Conservation (phyloP, 169 alveolate genomes). For the Neospora caninum region DNA sequence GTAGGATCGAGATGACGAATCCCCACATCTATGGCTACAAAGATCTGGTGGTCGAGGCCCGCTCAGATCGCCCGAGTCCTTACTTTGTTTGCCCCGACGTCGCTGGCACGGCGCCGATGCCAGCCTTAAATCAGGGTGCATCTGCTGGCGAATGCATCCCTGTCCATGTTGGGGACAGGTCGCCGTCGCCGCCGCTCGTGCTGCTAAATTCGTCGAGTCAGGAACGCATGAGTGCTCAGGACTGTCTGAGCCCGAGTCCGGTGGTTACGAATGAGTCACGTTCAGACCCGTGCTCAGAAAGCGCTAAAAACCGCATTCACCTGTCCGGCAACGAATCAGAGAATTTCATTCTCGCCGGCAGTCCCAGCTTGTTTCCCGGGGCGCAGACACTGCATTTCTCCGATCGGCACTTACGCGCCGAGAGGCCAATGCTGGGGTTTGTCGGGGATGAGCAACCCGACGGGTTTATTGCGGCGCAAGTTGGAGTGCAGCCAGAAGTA, state of each 20-base stretch:
- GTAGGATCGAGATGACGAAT: conserved; percentile 66
- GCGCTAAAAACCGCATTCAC: too few species aligned
- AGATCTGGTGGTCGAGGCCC: conserved; percentile 59
- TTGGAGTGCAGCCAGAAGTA: too few species aligned
- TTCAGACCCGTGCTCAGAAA: too few species aligned
- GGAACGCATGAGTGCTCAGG: neutral
- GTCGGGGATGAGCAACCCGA: too few species aligned
- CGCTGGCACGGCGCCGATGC: neutral
- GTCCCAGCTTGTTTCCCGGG: too few species aligned
- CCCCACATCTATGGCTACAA: conserved; percentile 61
- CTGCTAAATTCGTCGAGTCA: neutral
- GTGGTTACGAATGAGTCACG: too few species aligned
- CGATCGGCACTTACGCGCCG: too few species aligned
- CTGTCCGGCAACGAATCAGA: too few species aligned
- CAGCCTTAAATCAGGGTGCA: neutral
- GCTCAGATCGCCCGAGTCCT: conserved; percentile 61
- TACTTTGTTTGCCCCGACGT: conserved; percentile 43
- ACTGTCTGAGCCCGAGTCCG: neutral
- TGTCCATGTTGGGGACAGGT: neutral
- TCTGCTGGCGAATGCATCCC: neutral
- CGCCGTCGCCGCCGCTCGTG: neutral
- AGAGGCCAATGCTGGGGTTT: too few species aligned
- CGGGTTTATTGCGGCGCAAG: too few species aligned
- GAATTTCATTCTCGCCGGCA: too few species aligned
- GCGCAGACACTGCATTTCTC: too few species aligned